phyloP scores from a whole-genome alignment of 2,329 filamentous ascomycete genomes.

The Xylariales sp. region DNA sequence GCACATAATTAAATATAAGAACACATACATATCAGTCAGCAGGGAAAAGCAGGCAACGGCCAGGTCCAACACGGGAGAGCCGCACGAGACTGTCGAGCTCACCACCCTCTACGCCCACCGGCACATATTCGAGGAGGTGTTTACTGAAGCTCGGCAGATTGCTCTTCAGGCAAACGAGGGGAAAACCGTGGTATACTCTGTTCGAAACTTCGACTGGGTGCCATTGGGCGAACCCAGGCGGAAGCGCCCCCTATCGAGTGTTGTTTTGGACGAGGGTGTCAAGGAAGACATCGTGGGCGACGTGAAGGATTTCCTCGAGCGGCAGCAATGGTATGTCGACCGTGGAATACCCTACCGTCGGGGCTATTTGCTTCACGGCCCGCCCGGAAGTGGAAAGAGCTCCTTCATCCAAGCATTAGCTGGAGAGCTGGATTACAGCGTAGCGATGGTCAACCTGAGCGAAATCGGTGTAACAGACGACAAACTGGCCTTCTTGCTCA shows the following conservation, averaged over 20 bases:
- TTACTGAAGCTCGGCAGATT: conserved; percentile 78
- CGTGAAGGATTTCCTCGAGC: conserved; percentile 74
- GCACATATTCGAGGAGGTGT: conserved; percentile 85
- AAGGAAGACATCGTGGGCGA: conserved; percentile 78
- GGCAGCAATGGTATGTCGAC: conserved; percentile 85
- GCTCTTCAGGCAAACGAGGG: conserved; percentile 80
- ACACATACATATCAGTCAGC: conserved; percentile 82
- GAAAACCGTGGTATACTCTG: conserved; percentile 88
- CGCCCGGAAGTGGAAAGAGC: conserved; percentile 88
- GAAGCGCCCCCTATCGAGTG: conserved; percentile 83
- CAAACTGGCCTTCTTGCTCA: conserved; percentile 78
- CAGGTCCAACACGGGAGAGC: conserved; percentile 76
- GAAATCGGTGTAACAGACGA: conserved; percentile 89
- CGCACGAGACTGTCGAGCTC: conserved; percentile 89
- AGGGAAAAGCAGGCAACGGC: conserved; percentile 81
- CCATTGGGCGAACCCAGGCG: conserved; percentile 78
- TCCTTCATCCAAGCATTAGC: conserved; percentile 95
- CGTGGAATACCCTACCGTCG: conserved; percentile 91
- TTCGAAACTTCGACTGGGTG: conserved; percentile 79
- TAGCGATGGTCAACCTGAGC: conserved; percentile 87
- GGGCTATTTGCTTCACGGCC: conserved; percentile 84
- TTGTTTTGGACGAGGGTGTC: conserved; percentile 84
- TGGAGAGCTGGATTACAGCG: conserved; percentile 86
- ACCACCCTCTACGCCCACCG: conserved; percentile 89
- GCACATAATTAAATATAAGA: conserved; percentile 81